Base-by-base conservation (phyloP, 169 alveolate species). In the Babesia bigemina region DNA sequence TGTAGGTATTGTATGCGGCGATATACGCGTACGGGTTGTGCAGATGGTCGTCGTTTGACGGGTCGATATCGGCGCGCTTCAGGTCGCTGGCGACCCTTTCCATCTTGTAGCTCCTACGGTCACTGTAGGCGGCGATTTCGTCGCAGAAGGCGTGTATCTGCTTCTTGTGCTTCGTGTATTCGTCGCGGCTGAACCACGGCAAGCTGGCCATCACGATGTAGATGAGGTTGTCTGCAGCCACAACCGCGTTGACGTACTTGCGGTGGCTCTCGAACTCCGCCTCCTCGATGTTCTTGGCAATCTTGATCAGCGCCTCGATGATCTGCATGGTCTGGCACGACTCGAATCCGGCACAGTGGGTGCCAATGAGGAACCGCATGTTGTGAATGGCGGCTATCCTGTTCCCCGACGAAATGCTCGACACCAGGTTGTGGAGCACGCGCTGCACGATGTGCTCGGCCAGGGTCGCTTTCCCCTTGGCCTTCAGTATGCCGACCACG, bases 121-220 rank as follows among this genome's bases (percentile, higher is more conserved):
- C 85, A 36, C 29, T 57, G 36, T 82, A 82, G 47, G 72, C 85
- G 4, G 21, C 17, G 21, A 71, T 53, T 45, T 61, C 58, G 10
- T 47, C 55, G 66, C 79, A 73, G 47, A 82, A 48, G 4, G 55
- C 19, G 10, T 61, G 61, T 8, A 82, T 82, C 16, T 22, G 22
- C 52, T 71, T 74, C 24, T 21, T 57, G 39, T 67, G 61, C 29
- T 55, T 45, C 22, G 19, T 44, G 62, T 63, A 82, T 28, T 44
- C 85, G 0, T 82, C 85, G 36, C 86, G 45, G 59, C 85, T 73
- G 50, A 82, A 82, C 89, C 89, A 82, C 49, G 89, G 89, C 7
- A 82, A 12, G 44, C 85, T 73, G 45, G 85, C 76, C 67, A 74
- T 28, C 22, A 82, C 81, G 26, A 71, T 82, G 79, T 82, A 82